Conservation (phyloP, 768 basidiomycete genomes). For the Leccinellum albellum region DNA sequence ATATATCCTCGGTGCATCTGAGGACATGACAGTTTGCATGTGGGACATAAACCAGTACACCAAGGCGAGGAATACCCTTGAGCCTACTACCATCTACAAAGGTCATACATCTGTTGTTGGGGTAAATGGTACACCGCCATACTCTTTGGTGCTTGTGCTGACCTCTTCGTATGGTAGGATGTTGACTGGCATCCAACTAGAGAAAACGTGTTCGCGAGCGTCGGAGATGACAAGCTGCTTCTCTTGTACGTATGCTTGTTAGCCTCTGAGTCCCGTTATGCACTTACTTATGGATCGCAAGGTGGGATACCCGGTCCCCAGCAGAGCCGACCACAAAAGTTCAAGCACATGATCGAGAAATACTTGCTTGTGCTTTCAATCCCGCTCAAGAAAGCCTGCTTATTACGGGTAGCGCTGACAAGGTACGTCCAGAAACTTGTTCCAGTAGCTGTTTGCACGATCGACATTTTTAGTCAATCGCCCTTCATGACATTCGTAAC, state of each 20-base stretch:
- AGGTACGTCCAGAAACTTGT: conserved; percentile 44
- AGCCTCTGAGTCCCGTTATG: background rate
- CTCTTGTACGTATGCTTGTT: conserved; percentile 64
- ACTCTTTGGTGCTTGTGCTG: background rate
- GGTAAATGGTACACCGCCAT: conserved; percentile 42
- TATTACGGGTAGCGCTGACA: conserved; percentile 91
- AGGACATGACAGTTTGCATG: conserved; percentile 93
- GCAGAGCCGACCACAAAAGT: conserved; percentile 65
- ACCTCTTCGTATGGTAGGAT: conserved; percentile 50
- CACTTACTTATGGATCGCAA: conserved; percentile 28
- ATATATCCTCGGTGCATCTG: conserved; percentile 85
- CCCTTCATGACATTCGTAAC: conserved; percentile 80
- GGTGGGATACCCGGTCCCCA: conserved; percentile 88
- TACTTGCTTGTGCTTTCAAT: conserved; percentile 87
- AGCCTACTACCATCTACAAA: conserved; percentile 78
- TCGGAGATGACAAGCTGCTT: conserved; percentile 92
- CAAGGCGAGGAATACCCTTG: conserved; percentile 72
- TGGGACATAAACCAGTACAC: conserved; percentile 94
- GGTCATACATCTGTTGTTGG: conserved; percentile 93
- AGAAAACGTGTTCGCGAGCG: conserved; percentile 87
- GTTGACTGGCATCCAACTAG: conserved; percentile 91
- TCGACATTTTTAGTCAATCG: conserved; percentile 58
- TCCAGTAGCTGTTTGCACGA: background rate
- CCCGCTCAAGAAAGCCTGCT: conserved; percentile 76
- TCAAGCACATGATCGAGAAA: conserved; percentile 87